phyloP scores from a whole-genome alignment of 2,329 filamentous ascomycete genomes.

The Paecilomyces fulvus region DNA sequence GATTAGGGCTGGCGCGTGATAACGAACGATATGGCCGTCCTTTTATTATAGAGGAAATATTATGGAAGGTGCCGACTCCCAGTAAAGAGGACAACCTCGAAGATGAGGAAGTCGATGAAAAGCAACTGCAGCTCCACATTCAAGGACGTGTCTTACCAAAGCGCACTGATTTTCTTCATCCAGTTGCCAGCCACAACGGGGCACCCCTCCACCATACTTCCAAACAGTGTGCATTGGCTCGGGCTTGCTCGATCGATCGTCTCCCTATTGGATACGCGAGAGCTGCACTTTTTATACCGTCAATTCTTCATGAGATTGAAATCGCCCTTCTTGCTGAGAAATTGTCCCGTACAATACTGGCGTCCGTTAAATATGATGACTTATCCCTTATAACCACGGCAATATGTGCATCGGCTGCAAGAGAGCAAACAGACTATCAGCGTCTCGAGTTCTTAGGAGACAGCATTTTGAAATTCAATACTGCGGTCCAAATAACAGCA shows the following conservation, averaged over 20 bases:
- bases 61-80: constrained; percentile 7
- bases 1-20: constrained; percentile 12
- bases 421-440: constrained; percentile 63
- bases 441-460: constrained; percentile 83
- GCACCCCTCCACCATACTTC: constrained; percentile 12
- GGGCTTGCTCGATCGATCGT: constrained; percentile 26
- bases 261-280: constrained; percentile 40
- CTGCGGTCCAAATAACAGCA: constrained; percentile 57
- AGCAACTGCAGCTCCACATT: constrained; percentile 13
- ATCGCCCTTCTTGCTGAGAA: constrained; percentile 53
- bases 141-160: constrained; percentile 22
- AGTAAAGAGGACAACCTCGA: constrained; percentile 1
- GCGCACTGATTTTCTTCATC: constrained; percentile 25
- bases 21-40: constrained; percentile 9
- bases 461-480: constrained; percentile 66
- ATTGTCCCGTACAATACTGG: constrained; percentile 50
- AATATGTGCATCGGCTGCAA: constrained; percentile 57
- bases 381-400: constrained; percentile 55
- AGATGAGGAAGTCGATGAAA: neutral
- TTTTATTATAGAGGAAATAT: constrained; percentile 9
- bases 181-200: constrained; percentile 8
- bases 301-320: constrained; percentile 62
- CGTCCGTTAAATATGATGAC: constrained; percentile 46
- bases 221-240: constrained; percentile 9
- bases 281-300: constrained; percentile 59